Evolutionary conservation across 495 filamentous ascomycete species (phyloP).

Genomic region (Podospora anserina): DNA sequence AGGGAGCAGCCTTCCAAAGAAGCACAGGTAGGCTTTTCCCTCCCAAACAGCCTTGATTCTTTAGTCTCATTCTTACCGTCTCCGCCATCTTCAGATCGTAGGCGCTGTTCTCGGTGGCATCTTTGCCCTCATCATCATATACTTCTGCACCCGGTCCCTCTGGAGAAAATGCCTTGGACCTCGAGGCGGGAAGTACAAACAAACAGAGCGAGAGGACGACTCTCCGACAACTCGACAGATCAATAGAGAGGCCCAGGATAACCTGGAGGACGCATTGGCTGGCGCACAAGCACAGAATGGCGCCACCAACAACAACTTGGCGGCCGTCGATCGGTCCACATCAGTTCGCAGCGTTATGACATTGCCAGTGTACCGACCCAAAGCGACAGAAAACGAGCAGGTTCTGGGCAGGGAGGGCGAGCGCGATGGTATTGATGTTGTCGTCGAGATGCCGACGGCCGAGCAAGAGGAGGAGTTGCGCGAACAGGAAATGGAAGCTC

Average conservation of each 20-base stretch:
- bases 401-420: slow-evolving; percentile 91
- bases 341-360: slow-evolving; percentile 91
- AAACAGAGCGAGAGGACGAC: slow-evolving; percentile 24
- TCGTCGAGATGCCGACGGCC: slow-evolving; percentile 64
- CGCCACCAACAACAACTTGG: slow-evolving; percentile 25
- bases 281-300: slow-evolving; percentile 10
- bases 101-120: slow-evolving; percentile 24
- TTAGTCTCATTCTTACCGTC: background rate
- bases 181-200: slow-evolving; percentile 23
- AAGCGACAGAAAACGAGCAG: slow-evolving; percentile 70
- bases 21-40: slow-evolving; percentile 12
- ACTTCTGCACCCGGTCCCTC: slow-evolving; percentile 29
- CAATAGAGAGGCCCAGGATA: slow-evolving; percentile 27
- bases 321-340: slow-evolving; percentile 74
- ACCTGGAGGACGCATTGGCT: slow-evolving; percentile 19
- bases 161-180: slow-evolving; percentile 54
- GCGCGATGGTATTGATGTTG: slow-evolving; percentile 84
- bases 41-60: background rate
- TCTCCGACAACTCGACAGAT: slow-evolving; percentile 22
- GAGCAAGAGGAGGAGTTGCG: slow-evolving; percentile 70
- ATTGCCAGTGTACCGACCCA: slow-evolving; percentile 69
- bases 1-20: background rate
- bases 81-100: slow-evolving; percentile 22
- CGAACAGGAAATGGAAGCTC: slow-evolving; percentile 88
- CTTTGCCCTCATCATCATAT: slow-evolving; percentile 17